Evolutionary conservation across 2,329 filamentous ascomycete species (phyloP).

Genomic region (Apiospora phragmitis): DNA sequence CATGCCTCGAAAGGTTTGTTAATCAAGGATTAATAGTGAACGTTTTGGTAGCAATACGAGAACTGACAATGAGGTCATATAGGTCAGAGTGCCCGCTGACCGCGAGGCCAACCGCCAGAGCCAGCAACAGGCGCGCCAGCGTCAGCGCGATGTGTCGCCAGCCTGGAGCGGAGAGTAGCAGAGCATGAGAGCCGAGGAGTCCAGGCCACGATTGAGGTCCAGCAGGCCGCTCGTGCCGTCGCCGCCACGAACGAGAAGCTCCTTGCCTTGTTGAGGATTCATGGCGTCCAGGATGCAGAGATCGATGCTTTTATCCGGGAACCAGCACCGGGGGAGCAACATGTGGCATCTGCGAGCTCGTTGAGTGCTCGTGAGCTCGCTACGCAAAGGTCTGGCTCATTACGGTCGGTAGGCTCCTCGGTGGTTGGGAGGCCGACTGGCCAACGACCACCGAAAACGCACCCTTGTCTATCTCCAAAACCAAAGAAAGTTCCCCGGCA

Average conservation of each 20-base stretch:
- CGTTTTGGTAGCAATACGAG: not conserved
- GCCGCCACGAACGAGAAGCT: slow-evolving; percentile 49
- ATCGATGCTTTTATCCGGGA: slow-evolving; percentile 39
- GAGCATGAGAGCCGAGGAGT: slow-evolving; percentile 50
- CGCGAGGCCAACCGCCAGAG: slow-evolving; percentile 42
- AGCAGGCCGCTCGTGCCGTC: slow-evolving; percentile 51
- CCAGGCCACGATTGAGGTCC: slow-evolving; percentile 53
- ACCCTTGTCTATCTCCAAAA: not conserved
- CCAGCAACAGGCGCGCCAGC: slow-evolving; percentile 53
- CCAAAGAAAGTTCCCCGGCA: not conserved
- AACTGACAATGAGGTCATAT: slow-evolving; percentile 3
- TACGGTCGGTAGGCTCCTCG: not conserved
- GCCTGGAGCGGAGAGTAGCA: slow-evolving; percentile 46
- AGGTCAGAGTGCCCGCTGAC: slow-evolving; percentile 23
- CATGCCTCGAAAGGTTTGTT: not conserved
- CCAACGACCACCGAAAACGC: not conserved
- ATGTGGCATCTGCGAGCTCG: not conserved
- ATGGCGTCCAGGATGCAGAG: slow-evolving; percentile 39
- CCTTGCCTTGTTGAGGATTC: slow-evolving; percentile 40
- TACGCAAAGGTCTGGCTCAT: not conserved
- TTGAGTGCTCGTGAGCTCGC: not conserved
- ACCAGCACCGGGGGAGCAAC: not conserved
- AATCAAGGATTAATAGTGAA: too few species aligned
- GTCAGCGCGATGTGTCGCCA: slow-evolving; percentile 51
- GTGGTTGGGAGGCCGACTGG: not conserved